phyloP scores from a whole-genome alignment of 495 filamentous ascomycete genomes.

The Letharia lupina region DNA sequence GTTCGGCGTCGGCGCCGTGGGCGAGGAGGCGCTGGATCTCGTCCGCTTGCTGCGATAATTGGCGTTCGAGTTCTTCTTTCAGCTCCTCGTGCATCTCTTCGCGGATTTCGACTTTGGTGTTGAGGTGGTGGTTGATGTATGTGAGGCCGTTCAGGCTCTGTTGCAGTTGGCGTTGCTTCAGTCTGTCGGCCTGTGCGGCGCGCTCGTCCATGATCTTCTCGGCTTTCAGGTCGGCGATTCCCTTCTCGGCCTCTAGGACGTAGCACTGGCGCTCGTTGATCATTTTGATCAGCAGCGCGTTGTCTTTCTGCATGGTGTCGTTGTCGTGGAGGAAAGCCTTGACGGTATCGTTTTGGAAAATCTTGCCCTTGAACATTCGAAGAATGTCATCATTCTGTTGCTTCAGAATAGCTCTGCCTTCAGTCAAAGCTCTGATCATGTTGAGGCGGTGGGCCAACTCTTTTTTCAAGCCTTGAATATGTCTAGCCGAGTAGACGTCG shows the following conservation, averaged over 20 bases:
- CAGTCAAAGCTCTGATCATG: not conserved
- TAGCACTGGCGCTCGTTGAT: not conserved
- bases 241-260: not conserved
- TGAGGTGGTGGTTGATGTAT: not conserved
- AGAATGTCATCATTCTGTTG: not conserved
- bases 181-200: accelerated
- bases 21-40: not conserved
- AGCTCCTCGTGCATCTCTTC: not conserved
- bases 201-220: not conserved
- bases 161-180: not conserved
- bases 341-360: not conserved
- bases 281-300: not conserved
- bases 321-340: not conserved
- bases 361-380: not conserved
- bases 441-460: not conserved
- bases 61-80: not conserved
- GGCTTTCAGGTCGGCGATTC: not conserved
- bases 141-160: not conserved
- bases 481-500: not conserved
- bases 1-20: not conserved
- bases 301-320: not conserved
- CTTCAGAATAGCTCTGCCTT: not conserved
- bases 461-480: not conserved
- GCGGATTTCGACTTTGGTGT: not conserved
- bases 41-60: not conserved